Percentiles rank a stretch among this genome's conserved stretches.
phyloP scores from a whole-genome alignment of 371 early-diverging fungal species.

The Mucor lusitanicus region DNA sequence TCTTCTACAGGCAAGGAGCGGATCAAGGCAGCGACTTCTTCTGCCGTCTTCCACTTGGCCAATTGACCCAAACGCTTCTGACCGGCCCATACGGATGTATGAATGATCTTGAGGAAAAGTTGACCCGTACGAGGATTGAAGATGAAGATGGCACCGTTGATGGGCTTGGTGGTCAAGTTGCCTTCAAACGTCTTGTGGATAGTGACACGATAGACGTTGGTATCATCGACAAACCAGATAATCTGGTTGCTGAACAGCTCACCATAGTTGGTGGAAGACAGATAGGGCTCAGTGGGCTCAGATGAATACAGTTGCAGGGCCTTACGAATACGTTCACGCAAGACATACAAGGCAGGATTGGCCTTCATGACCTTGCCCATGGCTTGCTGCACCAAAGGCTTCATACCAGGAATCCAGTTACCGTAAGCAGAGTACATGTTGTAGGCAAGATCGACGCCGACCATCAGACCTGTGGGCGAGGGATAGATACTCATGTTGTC shows the following conservation, averaged over 20 bases:
- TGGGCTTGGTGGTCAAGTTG: slow-evolving; percentile 97
- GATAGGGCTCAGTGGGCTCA: slow-evolving; percentile 98
- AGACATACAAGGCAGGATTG: slow-evolving; percentile 95
- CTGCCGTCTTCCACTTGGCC: slow-evolving; percentile 99
- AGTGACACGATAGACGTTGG: slow-evolving; percentile 98
- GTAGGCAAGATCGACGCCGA: slow-evolving; percentile 97
- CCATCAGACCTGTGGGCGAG: slow-evolving; percentile 95
- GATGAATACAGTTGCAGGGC: slow-evolving; percentile 97
- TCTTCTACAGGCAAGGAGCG: slow-evolving; percentile 98
- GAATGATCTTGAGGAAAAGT: slow-evolving; percentile 98
- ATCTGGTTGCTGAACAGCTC: slow-evolving; percentile 98
- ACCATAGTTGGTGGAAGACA: slow-evolving; percentile 94
- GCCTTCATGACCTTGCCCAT: slow-evolving; percentile 99
- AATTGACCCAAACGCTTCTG: slow-evolving; percentile 98
- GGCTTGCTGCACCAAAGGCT: slow-evolving; percentile 95
- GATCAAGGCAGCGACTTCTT: slow-evolving; percentile 98
- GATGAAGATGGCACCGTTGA: slow-evolving; percentile 98
- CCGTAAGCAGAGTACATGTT: slow-evolving; percentile 91
- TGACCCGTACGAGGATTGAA: slow-evolving; percentile 99
- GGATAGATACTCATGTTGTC: slow-evolving; percentile 98
- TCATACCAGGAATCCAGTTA: slow-evolving; percentile 98
- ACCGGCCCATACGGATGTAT: slow-evolving; percentile 98
- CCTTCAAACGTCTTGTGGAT: slow-evolving; percentile 99
- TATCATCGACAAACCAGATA: slow-evolving; percentile 99
- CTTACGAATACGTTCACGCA: slow-evolving; percentile 98